A percentile compares a stretch with the other conserved stretches of the same genome.
These are phyloP conservation scores for Lignosus rhinocerotis DNA, from an alignment of 1,284 basidiomycete species.

Conservation along the genomic window DNA sequence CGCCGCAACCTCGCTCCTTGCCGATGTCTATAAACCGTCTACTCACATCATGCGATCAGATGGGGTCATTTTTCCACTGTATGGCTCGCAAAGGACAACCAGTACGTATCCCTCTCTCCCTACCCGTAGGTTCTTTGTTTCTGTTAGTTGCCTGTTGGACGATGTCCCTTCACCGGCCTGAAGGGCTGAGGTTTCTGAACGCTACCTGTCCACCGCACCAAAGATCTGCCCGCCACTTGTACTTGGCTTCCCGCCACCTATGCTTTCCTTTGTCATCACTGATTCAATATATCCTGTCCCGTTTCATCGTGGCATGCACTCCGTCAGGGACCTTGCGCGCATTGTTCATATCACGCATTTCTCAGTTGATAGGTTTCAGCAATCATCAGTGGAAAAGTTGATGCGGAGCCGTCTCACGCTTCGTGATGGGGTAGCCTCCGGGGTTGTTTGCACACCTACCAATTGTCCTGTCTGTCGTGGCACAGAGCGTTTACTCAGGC, in stretches of 20 bases:
- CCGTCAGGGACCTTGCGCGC: background rate
- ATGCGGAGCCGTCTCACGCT: no score
- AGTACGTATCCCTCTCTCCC: constrained; percentile 47
- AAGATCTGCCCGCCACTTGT: background rate
- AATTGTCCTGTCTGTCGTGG: background rate
- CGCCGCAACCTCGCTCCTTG: constrained; percentile 28
- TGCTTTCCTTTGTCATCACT: background rate
- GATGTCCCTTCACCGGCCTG: background rate
- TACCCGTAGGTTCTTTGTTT: constrained; percentile 17
- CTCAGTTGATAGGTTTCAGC: no score
- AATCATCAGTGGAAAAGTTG: no score
- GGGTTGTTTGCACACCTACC: background rate
- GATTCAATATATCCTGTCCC: constrained; percentile 1
- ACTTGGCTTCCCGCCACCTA: background rate
- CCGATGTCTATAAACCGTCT: background rate
- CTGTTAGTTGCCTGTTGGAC: background rate
- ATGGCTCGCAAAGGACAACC: constrained; percentile 76
- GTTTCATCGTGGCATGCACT: background rate
- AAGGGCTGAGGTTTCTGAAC: constrained; percentile 1
- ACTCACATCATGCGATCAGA: constrained; percentile 39
- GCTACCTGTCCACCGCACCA: background rate
- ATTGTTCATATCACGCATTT: background rate
- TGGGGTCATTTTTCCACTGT: constrained; percentile 93
- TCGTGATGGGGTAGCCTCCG: no score
- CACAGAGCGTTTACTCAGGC: background rate